Base-by-base conservation (phyloP, 371 early-diverging fungal species). In the Enteropsectra breve region DNA sequence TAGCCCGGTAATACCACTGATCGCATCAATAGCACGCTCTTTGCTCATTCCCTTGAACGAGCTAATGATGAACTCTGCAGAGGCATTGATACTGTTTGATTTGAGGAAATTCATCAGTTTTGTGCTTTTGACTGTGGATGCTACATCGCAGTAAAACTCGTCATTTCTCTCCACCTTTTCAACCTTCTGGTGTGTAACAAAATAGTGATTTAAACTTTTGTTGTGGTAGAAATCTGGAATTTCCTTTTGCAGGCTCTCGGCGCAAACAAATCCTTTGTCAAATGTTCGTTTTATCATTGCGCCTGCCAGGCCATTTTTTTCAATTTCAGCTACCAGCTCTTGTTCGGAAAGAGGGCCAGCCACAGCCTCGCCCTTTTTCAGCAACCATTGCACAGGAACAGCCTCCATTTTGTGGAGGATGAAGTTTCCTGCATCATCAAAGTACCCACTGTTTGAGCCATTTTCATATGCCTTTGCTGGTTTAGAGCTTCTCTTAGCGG, bases 261-360 rank as follows among this genome's bases (percentile, higher is more conserved):
- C 65, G 0, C 57, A 26, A 13, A 75, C 32, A 60, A 71, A 75
- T 6, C 47, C 71, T 34, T 60, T 66, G 38, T 75, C 75, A 64
- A 53, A 55, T n/a, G 64, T 69, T 66, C 75, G 57, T 28, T 61
- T 66, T 13, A 75, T n/a, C 23, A 13, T n/a, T 45, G 30, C 0
- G 30, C 56, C 18, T 18, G 26, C 4, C 65, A 36, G n/a, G 37
- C 49, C 4, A 34, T 53, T 30, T 37, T 24, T 11, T 30, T 33
- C 0, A 64, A 18, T 33, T 49, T 55, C 1, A 40, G 13, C 18
- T 47, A 38, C 68, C 68, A 62, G 30, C 68, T 71, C 13, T 62
- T 63, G 37, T 47, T 58, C 5, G 57, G 63, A 34, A 61, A 75
- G 24, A 21, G 75, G 75, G 0, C 75, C 75, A n/a, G 40, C 47